Conservation (phyloP, 106 monocot species). For the Phalaenopsis equestris region DNA sequence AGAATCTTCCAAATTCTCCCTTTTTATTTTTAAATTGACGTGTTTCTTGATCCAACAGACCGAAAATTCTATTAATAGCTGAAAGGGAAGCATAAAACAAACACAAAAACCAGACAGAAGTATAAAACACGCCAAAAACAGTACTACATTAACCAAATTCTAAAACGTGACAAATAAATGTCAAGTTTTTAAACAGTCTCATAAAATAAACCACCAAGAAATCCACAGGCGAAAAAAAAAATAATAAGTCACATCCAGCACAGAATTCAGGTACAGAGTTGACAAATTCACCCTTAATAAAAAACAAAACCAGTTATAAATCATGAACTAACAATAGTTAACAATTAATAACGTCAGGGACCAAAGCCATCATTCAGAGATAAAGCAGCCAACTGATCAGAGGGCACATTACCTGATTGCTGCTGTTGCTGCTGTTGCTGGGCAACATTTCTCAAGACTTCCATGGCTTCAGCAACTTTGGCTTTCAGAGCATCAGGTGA, state of each 20-base stretch:
- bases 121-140: too few species aligned
- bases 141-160: too few species aligned
- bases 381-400: conserved; percentile 51
- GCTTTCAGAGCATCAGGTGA: conserved; percentile 53
- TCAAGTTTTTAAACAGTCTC: too few species aligned
- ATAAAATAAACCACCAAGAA: too few species aligned
- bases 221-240: too few species aligned
- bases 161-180: too few species aligned
- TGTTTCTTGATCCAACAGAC: too few species aligned
- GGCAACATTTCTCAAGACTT: conserved; percentile 44
- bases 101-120: too few species aligned
- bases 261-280: not conserved
- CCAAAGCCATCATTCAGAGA: conserved; percentile 40
- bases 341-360: not conserved
- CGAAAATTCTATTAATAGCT: too few species aligned
- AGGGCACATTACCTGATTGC: conserved; percentile 31
- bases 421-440: conserved; percentile 46
- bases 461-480: conserved; percentile 59
- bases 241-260: not conserved
- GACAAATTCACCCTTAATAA: not conserved
- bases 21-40: too few species aligned
- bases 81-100: too few species aligned
- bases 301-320: not conserved
- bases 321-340: not conserved
- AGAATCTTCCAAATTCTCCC: too few species aligned